Conservation (phyloP, 2,329 filamentous ascomycete species). For the Penicillium frequentans region DNA sequence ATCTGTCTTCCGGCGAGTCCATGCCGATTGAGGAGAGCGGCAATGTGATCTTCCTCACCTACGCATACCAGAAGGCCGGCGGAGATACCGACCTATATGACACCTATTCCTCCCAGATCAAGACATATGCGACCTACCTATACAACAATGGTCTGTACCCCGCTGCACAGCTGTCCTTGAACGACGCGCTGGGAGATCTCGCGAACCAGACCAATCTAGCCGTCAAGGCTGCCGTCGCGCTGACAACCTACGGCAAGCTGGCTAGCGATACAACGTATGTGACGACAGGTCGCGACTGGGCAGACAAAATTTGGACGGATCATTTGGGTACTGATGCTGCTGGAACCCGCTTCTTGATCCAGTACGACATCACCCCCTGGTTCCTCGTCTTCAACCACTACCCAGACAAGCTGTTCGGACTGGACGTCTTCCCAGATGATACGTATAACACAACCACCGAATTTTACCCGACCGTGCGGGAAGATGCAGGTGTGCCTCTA, state of each 20-base stretch:
- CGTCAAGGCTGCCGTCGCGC: conserved; percentile 43
- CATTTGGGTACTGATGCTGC: conserved; percentile 30
- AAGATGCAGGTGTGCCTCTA: conserved; percentile 33
- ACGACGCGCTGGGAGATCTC: conserved; percentile 38
- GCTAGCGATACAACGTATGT: conserved; percentile 35
- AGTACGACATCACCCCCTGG: conserved; percentile 31
- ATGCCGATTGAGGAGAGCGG: conserved; percentile 42
- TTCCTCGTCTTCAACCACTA: conserved; percentile 40
- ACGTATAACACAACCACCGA: conserved; percentile 33
- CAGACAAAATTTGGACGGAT: conserved; percentile 31
- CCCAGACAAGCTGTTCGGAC: conserved; percentile 34
- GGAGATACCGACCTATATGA: conserved; percentile 34
- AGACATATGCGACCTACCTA: conserved; percentile 39
- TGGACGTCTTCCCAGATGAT: conserved; percentile 34
- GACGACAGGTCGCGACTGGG: conserved; percentile 30
- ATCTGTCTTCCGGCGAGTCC: conserved; percentile 31
- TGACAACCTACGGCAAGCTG: conserved; percentile 31
- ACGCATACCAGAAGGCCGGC: conserved; percentile 35
- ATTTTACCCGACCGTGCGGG: conserved; percentile 35
- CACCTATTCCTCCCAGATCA: conserved; percentile 32
- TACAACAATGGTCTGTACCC: conserved; percentile 36
- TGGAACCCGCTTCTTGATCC: conserved; percentile 36
- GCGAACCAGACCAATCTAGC: conserved; percentile 46
- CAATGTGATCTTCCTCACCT: conserved; percentile 37
- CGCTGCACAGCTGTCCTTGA: conserved; percentile 36